Evolutionary conservation across 768 basidiomycete species (phyloP), one percentile per base, ranked within the genome.

Genomic region (Tulasnella sp.): DNA sequence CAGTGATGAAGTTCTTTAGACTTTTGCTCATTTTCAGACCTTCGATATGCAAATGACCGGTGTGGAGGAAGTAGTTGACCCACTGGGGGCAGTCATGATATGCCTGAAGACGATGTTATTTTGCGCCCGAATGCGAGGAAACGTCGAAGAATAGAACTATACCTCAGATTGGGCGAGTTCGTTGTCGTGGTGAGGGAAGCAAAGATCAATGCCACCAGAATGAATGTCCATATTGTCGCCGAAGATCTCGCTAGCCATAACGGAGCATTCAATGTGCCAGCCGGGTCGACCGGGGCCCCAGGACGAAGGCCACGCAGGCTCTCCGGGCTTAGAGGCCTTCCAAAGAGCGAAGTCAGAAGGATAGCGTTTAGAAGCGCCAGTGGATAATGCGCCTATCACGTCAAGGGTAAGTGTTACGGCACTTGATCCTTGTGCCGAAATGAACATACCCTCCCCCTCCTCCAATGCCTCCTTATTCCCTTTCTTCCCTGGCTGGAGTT

Each of bases 181-280:
- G 79, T 99, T 99, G 79, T 98, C 96, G 78, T 99, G 97, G 81
- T 99, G 97, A 5, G 97, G 97, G 82, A 99, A 99, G n/a, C 94
- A 91, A 65, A 99, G 84, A 81, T 99, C 97, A 44, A 93, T 89
- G 5, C 97, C 97, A 67, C 97, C 97, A 8, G 95, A 97, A 79
- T 99, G 97, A 74, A 99, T 95, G 80, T 98, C 97, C 88, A 99
- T 92, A 72, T 88, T 90, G 72, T 89, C 86, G 2, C 95, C 96
- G 62, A 98, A 83, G 64, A 98, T 83, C 37, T 90, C 94, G 75
- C 88, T 91, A 19, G 95, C 95, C 96, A 99, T 99, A 39, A 97
- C 96, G 3, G 93, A 95, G 81, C 96, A 99, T 79, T 99, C 96
- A 73, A 99, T 98, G 79, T 99, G 96, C 96, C 96, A 99, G 17